These are phyloP conservation scores for Diaporthe longicolla DNA, from an alignment of 2,329 filamentous ascomycete species.

Conservation along the genomic window DNA sequence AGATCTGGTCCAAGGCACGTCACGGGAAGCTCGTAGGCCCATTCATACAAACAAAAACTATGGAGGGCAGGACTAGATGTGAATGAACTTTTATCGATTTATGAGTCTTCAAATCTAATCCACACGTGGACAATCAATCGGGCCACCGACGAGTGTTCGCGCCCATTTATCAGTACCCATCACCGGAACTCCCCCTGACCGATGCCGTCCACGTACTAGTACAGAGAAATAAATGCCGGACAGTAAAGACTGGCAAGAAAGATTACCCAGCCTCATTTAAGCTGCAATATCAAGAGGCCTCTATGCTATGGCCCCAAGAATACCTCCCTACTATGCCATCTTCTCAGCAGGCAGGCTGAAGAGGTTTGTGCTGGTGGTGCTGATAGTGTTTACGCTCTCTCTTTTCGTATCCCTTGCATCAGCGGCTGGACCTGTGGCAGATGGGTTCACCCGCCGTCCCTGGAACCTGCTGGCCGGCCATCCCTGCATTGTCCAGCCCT, in stretches of 20 bases:
- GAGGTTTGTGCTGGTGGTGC: conserved; percentile 1
- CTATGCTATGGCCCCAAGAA: no score
- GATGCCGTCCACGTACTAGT: not conserved
- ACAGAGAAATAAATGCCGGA: not conserved
- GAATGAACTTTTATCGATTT: not conserved
- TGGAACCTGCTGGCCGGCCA: conserved; percentile 65
- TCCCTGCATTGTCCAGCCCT: conserved; percentile 64
- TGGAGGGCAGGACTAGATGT: not conserved
- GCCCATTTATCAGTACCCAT: not conserved
- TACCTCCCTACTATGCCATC: not conserved
- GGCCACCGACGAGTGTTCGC: not conserved
- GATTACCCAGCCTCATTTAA: conserved; percentile 10
- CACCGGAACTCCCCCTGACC: not conserved
- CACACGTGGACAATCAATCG: not conserved
- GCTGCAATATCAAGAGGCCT: not conserved
- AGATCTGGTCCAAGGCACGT: no score
- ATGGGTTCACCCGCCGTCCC: conserved; percentile 39
- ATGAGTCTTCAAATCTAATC: not conserved
- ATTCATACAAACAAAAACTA: no score
- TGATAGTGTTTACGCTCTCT: not conserved
- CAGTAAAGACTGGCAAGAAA: not conserved
- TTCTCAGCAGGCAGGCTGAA: not conserved
- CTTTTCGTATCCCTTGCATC: not conserved
- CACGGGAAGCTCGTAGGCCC: no score
- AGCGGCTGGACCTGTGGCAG: not conserved